Percentiles rank a stretch among this genome's conserved stretches.
Conservation (phyloP, 2,329 filamentous ascomycete genomes). For the Aureobasidium melanogenum region DNA sequence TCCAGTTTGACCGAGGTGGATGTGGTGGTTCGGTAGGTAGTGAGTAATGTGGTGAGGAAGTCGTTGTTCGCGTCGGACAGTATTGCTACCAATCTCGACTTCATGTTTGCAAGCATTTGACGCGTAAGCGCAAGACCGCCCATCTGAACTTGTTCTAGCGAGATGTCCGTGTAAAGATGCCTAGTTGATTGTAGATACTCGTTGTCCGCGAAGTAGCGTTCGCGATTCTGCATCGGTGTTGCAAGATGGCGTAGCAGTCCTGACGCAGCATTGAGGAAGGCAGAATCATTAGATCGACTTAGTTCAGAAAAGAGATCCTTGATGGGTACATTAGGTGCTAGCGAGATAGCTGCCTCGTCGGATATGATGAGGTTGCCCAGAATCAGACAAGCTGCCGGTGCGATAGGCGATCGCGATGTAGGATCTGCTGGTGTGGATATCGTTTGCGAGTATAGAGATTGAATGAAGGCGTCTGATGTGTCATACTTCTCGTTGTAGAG, state of each 20-base stretch:
- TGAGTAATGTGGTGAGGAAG: not conserved
- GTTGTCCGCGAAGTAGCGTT: slow-evolving; percentile 7
- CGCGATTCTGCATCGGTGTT: slow-evolving; percentile 6
- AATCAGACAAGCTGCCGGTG: slow-evolving; percentile 11
- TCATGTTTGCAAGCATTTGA: slow-evolving; percentile 10
- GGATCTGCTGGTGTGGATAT: not conserved
- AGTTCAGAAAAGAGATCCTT: not conserved
- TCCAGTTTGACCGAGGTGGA: not conserved
- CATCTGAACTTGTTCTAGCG: slow-evolving; percentile 13
- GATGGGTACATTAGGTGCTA: slow-evolving; percentile 11
- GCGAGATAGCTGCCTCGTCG: not conserved
- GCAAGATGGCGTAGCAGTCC: slow-evolving; percentile 15
- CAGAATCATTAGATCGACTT: slow-evolving; percentile 8
- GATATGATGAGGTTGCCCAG: slow-evolving; percentile 13
- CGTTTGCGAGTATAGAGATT: slow-evolving; percentile 5
- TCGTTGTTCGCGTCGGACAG: not conserved
- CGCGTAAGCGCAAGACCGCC: slow-evolving; percentile 12
- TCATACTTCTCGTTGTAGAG: slow-evolving; percentile 4
- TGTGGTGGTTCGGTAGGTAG: not conserved
- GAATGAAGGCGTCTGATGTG: not conserved
- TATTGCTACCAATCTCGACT: not conserved
- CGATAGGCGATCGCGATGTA: slow-evolving; percentile 1
- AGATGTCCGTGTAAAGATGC: not conserved
- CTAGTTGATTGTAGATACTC: not conserved
- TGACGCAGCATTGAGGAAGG: slow-evolving; percentile 14